Evolutionary conservation across 768 basidiomycete species (phyloP).

Genomic region (Lactarius vividus): DNA sequence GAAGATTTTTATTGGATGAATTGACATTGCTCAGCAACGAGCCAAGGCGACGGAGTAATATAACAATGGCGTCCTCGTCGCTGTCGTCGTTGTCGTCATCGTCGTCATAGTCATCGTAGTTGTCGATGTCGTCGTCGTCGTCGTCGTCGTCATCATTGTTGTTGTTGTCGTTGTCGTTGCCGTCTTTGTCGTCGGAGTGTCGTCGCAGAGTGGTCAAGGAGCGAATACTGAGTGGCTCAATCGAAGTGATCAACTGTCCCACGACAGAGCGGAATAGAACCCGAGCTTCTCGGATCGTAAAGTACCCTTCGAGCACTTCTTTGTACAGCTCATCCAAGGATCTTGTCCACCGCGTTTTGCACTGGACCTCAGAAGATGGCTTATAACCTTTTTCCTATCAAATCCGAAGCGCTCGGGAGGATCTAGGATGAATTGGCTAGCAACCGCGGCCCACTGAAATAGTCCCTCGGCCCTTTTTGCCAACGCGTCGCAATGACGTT

Average conservation of each 20-base stretch:
- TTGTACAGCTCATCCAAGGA: background rate
- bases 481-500: background rate
- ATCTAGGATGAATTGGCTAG: background rate
- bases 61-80: background rate
- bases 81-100: too few species aligned
- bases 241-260: too few species aligned
- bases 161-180: too few species aligned
- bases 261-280: too few species aligned
- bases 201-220: too few species aligned
- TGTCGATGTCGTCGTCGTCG: too few species aligned
- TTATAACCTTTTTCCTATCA: background rate
- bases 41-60: background rate
- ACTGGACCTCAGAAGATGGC: background rate
- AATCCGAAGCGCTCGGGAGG: background rate
- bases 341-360: background rate
- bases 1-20: too few species aligned
- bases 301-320: background rate
- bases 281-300: background rate
- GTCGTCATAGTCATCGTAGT: too few species aligned
- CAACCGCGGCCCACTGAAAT: conserved; percentile 2
- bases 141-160: too few species aligned
- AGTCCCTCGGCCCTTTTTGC: background rate
- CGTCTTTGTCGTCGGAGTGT: too few species aligned
- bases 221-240: too few species aligned
- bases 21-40: background rate